Conservation (phyloP, 2,329 filamentous ascomycete genomes). For the Microcyclospora tardicrescens region DNA sequence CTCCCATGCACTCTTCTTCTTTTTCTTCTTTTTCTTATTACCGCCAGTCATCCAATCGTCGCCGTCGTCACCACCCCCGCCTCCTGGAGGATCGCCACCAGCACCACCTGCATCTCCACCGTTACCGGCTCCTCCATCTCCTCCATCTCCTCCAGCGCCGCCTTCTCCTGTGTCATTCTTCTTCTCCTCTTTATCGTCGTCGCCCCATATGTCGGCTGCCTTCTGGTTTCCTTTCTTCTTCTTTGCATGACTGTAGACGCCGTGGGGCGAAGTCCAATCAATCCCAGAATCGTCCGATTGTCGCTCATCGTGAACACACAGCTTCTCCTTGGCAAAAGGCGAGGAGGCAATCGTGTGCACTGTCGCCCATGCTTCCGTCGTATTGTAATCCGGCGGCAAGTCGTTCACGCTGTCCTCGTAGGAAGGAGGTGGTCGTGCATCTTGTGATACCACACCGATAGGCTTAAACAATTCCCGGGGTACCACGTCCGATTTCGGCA, state of each 20-base stretch:
- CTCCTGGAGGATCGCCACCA: constrained; percentile 17
- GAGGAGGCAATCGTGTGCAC: background rate
- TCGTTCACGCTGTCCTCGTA: constrained; percentile 33
- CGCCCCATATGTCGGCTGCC: constrained; percentile 27
- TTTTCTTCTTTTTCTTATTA: constrained; percentile 30
- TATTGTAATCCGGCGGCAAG: constrained; percentile 33
- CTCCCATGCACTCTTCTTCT: constrained; percentile 25
- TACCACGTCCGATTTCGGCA: background rate
- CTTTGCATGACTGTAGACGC: constrained; percentile 36
- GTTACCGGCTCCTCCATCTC: constrained; percentile 20
- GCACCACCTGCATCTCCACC: constrained; percentile 12
- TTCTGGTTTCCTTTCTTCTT: constrained; percentile 38
- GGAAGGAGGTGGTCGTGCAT: constrained; percentile 23
- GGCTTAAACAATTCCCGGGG: constrained; percentile 12
- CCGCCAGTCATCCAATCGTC: constrained; percentile 23
- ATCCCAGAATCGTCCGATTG: background rate
- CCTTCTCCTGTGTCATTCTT: constrained; percentile 19
- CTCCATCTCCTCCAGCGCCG: constrained; percentile 23
- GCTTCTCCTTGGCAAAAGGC: background rate
- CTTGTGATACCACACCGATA: constrained; percentile 1
- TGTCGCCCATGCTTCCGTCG: constrained; percentile 27
- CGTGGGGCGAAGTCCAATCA: constrained; percentile 33
- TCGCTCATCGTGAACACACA: background rate
- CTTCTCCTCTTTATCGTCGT: constrained; percentile 36
- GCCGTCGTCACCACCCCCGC: constrained; percentile 19